Conservation (phyloP, 495 filamentous ascomycete species). For the Hypoxylon lenormandii region DNA sequence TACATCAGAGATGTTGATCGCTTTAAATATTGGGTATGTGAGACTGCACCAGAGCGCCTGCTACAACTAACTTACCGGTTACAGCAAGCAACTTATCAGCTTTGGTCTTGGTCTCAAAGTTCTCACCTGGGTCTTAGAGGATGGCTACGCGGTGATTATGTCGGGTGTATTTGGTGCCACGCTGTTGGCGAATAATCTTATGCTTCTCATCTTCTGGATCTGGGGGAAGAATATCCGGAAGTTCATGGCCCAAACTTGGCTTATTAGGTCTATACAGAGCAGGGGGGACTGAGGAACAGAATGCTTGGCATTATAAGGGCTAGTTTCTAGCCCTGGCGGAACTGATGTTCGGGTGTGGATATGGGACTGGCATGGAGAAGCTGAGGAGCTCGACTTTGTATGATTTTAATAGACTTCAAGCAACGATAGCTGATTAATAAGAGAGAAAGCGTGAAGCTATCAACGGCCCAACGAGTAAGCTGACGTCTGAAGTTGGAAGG, state of each 20-base stretch:
- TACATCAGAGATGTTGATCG: slow-evolving; percentile 73
- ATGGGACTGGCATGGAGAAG: slow-evolving; percentile 7
- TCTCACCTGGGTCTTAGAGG: slow-evolving; percentile 68
- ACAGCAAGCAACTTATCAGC: slow-evolving; percentile 73
- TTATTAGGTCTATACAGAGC: slow-evolving; percentile 53
- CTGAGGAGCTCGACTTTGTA: background rate
- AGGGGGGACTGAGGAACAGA: background rate
- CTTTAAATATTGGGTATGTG: slow-evolving; percentile 75
- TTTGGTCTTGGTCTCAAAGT: slow-evolving; percentile 72
- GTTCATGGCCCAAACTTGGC: slow-evolving; percentile 64
- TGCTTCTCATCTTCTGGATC: slow-evolving; percentile 66
- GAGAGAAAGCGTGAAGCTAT: too few relatives aligned
- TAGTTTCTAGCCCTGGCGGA: background rate
- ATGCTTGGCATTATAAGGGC: slow-evolving; percentile 5
- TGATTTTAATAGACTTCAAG: background rate
- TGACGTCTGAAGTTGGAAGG: too few relatives aligned
- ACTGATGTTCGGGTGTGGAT: slow-evolving; percentile 7
- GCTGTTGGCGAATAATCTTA: slow-evolving; percentile 68
- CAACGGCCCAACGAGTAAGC: too few relatives aligned
- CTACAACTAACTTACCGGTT: too few relatives aligned
- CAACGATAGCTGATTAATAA: too few relatives aligned
- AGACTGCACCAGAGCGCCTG: too few relatives aligned
- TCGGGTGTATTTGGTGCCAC: slow-evolving; percentile 68
- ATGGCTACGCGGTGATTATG: slow-evolving; percentile 69
- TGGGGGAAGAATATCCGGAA: slow-evolving; percentile 68